These are phyloP conservation scores for Sphagnum fallax DNA, from an alignment of 228 moss, liverwort and hornwort species.

Conservation along the genomic window DNA sequence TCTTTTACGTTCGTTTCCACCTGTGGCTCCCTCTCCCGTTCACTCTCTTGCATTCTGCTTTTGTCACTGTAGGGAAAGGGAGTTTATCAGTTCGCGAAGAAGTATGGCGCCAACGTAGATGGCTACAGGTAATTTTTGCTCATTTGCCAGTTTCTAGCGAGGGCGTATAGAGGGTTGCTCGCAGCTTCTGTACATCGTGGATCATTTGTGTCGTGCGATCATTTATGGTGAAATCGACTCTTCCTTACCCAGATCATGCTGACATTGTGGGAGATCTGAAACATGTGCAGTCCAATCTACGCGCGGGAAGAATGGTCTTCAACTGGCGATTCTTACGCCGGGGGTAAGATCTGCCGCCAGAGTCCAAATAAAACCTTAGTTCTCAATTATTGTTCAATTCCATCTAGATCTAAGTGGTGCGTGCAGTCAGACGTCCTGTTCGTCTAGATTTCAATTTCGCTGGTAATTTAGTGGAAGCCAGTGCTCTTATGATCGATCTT, in stretches of 20 bases:
- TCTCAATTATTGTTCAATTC: too few relatives aligned
- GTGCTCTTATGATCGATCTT: too few relatives aligned
- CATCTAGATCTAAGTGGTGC: too few relatives aligned
- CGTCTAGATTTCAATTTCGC: too few relatives aligned
- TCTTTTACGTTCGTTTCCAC: too few relatives aligned
- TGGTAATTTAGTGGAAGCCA: too few relatives aligned
- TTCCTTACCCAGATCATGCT: neutral
- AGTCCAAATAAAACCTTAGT: too few relatives aligned
- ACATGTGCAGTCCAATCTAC: slow-evolving; percentile 69
- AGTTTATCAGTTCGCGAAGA: slow-evolving; percentile 73
- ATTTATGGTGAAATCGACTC: neutral
- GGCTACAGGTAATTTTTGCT: slow-evolving; percentile 46
- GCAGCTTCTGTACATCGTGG: too few relatives aligned
- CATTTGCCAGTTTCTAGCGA: neutral
- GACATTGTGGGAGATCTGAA: too few relatives aligned
- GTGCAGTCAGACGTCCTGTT: too few relatives aligned
- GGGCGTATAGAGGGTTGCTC: neutral
- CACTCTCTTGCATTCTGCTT: neutral
- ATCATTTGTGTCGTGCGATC: neutral
- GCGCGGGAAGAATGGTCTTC: slow-evolving; percentile 49
- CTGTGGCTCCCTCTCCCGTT: too few relatives aligned
- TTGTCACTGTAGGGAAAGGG: slow-evolving; percentile 64
- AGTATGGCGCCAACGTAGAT: slow-evolving; percentile 95
- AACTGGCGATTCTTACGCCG: slow-evolving; percentile 57
- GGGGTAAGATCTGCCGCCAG: slow-evolving; percentile 26